Percentiles rank a stretch among this genome's conserved stretches.
Evolutionary conservation across 306 rosid species (phyloP).

Genomic region (Quercus robur): DNA sequence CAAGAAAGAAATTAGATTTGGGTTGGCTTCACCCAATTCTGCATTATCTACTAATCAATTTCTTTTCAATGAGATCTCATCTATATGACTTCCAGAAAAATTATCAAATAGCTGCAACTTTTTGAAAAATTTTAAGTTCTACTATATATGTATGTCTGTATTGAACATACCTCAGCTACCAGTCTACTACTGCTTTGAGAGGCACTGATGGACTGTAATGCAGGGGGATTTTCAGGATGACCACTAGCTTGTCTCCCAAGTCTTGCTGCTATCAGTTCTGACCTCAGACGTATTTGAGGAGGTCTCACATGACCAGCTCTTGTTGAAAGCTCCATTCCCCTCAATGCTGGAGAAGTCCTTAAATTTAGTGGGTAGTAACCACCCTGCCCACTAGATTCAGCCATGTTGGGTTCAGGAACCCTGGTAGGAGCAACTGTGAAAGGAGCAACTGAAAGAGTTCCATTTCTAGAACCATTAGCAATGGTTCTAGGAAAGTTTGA

Average conservation of each 20-base stretch:
- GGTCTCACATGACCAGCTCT: not conserved
- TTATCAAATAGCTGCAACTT: not conserved
- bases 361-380: not conserved
- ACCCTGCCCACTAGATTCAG: not conserved
- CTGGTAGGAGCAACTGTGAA: conserved; percentile 6
- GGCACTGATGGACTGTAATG: not conserved
- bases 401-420: not conserved
- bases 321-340: not conserved
- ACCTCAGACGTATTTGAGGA: not conserved
- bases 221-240: not conserved
- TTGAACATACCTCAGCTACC: conserved; percentile 6
- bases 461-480: not conserved
- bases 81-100: not conserved
- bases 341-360: not conserved
- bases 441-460: not conserved
- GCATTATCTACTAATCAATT: not conserved
- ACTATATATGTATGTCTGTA: not conserved
- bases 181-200: not conserved
- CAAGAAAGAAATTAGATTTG: not conserved
- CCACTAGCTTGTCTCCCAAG: not conserved
- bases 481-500: conserved; percentile 7
- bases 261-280: not conserved
- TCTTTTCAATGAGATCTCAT: not conserved
- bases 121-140: not conserved
- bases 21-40: not conserved